These are phyloP conservation scores for Magnusiomyces clavatus DNA, from an alignment of 1,139 yeast genomes.

Conservation along the genomic window DNA sequence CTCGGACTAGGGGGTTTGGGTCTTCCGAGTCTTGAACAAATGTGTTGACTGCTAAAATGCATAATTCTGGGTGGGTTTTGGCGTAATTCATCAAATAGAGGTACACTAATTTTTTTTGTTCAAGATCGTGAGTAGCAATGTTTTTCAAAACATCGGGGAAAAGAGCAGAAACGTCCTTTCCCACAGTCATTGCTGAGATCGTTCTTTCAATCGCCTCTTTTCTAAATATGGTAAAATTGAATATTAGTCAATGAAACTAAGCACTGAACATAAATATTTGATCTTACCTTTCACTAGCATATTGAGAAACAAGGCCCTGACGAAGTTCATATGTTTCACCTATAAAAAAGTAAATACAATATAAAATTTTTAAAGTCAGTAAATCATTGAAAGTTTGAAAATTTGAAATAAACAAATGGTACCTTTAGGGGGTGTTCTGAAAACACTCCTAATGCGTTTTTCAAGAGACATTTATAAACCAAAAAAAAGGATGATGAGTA, in stretches of 20 bases:
- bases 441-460: conserved; percentile 44
- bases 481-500: too few relatives aligned
- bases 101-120: conserved; percentile 93
- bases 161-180: conserved; percentile 92
- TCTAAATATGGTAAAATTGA: conserved; percentile 27
- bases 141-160: conserved; percentile 96
- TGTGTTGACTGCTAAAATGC: conserved; percentile 93
- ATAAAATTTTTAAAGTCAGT: background rate
- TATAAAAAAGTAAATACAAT: conserved; percentile 21
- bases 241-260: background rate
- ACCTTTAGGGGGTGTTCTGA: conserved; percentile 53
- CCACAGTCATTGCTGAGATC: conserved; percentile 96
- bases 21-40: conserved; percentile 93
- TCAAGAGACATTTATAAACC: conserved; percentile 29
- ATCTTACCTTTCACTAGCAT: conserved; percentile 45
- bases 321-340: conserved; percentile 87
- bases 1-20: conserved; percentile 92
- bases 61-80: conserved; percentile 89
- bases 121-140: conserved; percentile 93
- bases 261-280: background rate
- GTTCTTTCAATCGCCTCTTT: conserved; percentile 96
- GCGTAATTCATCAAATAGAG: conserved; percentile 96
- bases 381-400: background rate
- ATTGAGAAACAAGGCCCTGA: conserved; percentile 87
- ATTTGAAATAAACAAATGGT: background rate